phyloP scores from a whole-genome alignment of 1,284 basidiomycete genomes.

The Schizopora paradoxa region DNA sequence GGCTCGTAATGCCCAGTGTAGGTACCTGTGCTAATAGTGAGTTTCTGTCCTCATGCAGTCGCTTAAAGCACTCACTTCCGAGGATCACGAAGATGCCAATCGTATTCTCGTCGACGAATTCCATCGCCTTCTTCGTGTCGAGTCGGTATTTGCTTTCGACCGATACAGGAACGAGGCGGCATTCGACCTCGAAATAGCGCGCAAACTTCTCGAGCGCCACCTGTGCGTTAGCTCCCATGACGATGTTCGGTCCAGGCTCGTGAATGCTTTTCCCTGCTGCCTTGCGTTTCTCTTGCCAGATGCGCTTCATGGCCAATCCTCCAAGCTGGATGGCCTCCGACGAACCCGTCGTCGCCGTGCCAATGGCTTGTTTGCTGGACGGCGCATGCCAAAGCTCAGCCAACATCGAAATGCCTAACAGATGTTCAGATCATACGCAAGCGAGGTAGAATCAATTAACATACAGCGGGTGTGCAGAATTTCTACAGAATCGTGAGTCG shows the following conservation, averaged over 20 bases:
- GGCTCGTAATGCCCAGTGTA: conserved; percentile 94
- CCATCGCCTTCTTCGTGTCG: conserved; percentile 79
- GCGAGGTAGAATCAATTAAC: conserved; percentile 14
- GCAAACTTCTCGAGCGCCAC: conserved; percentile 90
- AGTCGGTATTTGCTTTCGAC: conserved; percentile 77
- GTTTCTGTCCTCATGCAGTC: conserved; percentile 14
- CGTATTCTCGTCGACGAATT: conserved; percentile 90
- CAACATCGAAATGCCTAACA: conserved; percentile 65
- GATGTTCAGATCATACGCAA: conserved; percentile 3
- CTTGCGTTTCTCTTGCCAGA: conserved; percentile 89
- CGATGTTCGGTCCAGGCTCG: conserved; percentile 75
- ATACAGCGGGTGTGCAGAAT: conserved; percentile 74
- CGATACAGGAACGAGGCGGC: conserved; percentile 73
- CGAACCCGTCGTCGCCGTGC: conserved; percentile 91
- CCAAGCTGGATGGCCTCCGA: conserved; percentile 93
- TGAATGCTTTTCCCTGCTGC: conserved; percentile 82
- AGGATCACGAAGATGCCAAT: conserved; percentile 80
- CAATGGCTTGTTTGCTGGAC: conserved; percentile 66
- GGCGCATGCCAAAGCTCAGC: conserved; percentile 93
- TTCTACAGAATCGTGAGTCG: conserved; percentile 34
- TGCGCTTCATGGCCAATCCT: conserved; percentile 90
- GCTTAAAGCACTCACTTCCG: conserved; percentile 45
- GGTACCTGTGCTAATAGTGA: conserved; percentile 43
- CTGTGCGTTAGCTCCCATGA: conserved; percentile 83
- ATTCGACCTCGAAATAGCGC: conserved; percentile 88